Conservation (phyloP, 495 filamentous ascomycete genomes). For the Eremomyces bilateralis region DNA sequence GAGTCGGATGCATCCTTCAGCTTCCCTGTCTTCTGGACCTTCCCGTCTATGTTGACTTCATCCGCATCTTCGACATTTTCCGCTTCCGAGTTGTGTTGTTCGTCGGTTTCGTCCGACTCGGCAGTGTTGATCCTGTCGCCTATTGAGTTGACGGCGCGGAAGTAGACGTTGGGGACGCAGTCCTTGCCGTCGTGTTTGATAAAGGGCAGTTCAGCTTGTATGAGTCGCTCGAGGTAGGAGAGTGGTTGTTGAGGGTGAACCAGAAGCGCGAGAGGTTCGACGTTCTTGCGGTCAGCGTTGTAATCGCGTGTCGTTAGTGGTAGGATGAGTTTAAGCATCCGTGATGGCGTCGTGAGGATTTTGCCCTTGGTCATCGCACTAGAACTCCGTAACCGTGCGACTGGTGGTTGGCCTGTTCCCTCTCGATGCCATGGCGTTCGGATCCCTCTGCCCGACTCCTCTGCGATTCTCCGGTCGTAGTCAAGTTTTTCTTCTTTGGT, state of each 20-base stretch:
- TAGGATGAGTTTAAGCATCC: conserved; percentile 72
- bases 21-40: conserved; percentile 25
- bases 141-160: conserved; percentile 55
- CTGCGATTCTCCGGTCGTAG: conserved; percentile 19
- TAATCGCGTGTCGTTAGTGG: conserved; percentile 44
- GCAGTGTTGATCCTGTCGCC: conserved; percentile 29
- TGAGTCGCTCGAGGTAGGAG: conserved; percentile 75
- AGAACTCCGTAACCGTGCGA: conserved; percentile 23
- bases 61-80: conserved; percentile 18
- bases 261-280: conserved; percentile 71
- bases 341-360: conserved; percentile 72
- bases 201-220: conserved; percentile 69
- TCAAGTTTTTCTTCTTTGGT: conserved; percentile 19
- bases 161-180: conserved; percentile 44
- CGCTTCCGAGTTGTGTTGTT: conserved; percentile 12
- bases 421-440: conserved; percentile 49
- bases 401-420: conserved; percentile 34
- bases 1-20: conserved; percentile 6
- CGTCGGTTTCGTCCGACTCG: conserved; percentile 16
- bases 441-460: conserved; percentile 29
- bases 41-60: conserved; percentile 28
- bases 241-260: conserved; percentile 85
- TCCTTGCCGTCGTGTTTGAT: conserved; percentile 38
- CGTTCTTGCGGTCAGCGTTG: conserved; percentile 34
- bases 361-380: conserved; percentile 51